A percentile compares a stretch with the other conserved stretches of the same genome.
These are phyloP conservation scores for Biscogniauxia sp. DNA, from an alignment of 2,329 filamentous ascomycete genomes.

Conservation along the genomic window DNA sequence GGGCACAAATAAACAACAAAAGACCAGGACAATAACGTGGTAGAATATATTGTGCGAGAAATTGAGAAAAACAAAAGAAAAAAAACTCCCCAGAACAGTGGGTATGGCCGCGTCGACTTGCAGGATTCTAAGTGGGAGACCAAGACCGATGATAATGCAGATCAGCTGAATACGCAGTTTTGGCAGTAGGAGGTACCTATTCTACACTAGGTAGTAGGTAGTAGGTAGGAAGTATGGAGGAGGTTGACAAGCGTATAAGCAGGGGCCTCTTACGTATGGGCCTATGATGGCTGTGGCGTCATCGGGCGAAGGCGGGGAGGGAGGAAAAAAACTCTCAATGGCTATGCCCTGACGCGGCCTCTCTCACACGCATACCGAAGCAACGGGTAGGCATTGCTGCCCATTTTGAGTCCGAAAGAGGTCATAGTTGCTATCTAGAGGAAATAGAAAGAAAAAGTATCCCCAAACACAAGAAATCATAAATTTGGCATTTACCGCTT, in stretches of 20 bases:
- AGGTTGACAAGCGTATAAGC: not conserved
- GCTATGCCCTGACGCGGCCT: not conserved
- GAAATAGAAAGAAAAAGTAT: too few relatives aligned
- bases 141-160: not conserved
- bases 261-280: not conserved
- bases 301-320: not conserved
- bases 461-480: too few relatives aligned
- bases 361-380: not conserved
- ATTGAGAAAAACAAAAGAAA: slow-evolving; percentile 4
- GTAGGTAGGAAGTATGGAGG: not conserved
- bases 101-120: slow-evolving; percentile 12
- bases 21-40: not conserved
- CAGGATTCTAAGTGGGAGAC: slow-evolving; percentile 6
- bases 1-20: not conserved
- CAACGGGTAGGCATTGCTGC: not conserved
- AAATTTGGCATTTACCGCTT: too few relatives aligned
- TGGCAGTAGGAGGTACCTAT: not conserved
- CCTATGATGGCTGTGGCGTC: not conserved
- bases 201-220: too few relatives aligned
- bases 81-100: slow-evolving; percentile 4
- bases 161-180: not conserved
- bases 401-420: not conserved
- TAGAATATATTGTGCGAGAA: not conserved
- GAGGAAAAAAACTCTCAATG: not conserved
- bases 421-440: not conserved